A percentile compares a stretch with the other conserved stretches of the same genome.
phyloP scores from a whole-genome alignment of 2,329 filamentous ascomycete species.

The Cytospora piceae region DNA sequence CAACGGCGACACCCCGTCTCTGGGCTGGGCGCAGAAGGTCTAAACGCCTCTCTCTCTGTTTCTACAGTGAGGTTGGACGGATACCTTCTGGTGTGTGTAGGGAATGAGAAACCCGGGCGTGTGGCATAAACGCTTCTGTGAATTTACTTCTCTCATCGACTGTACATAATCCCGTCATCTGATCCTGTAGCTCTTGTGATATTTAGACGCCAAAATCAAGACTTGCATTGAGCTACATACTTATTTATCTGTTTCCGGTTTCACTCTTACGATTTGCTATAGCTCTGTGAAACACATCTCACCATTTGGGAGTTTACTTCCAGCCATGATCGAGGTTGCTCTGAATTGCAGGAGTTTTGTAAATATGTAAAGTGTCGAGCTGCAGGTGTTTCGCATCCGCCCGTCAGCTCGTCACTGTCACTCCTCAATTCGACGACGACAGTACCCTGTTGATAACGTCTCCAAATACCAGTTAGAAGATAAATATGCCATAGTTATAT shows the following conservation, averaged over 20 bases:
- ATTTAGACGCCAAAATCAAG: not conserved
- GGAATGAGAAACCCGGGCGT: not conserved
- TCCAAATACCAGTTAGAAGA: too few relatives aligned
- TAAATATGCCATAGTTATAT: not conserved
- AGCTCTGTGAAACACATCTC: too few relatives aligned
- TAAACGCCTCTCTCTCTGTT: not conserved
- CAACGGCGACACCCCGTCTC: constrained; percentile 45
- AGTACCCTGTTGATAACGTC: not conserved
- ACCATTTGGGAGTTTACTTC: too few relatives aligned
- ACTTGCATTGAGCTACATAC: not conserved
- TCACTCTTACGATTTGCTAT: not conserved
- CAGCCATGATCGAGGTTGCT: too few relatives aligned
- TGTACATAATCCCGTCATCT: not conserved
- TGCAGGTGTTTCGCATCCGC: not conserved
- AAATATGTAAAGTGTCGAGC: not conserved
- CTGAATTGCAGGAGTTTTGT: too few relatives aligned
- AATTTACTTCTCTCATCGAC: not conserved
- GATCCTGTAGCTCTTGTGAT: not conserved
- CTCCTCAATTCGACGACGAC: not conserved
- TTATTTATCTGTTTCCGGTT: not conserved
- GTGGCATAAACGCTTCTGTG: not conserved
- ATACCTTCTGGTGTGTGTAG: not conserved
- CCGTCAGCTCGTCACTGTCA: not conserved
- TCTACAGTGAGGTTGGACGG: not conserved
- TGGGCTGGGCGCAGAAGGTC: constrained; percentile 3